phyloP scores from a whole-genome alignment of 208 protist genomes.

The Leishmania amazonensis region DNA sequence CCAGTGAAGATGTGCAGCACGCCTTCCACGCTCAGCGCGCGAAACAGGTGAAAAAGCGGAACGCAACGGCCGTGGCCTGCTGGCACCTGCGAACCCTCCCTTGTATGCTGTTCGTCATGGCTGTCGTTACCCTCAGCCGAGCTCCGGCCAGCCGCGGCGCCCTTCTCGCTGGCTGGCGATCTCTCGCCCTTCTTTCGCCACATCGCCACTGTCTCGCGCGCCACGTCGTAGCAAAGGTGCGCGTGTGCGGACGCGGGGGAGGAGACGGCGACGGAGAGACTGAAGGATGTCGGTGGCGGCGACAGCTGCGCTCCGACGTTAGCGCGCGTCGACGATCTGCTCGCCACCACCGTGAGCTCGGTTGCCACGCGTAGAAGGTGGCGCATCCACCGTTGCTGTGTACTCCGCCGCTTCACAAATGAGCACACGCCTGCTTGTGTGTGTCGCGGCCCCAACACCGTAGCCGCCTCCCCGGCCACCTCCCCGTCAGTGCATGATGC shows the following conservation, averaged over 20 bases:
- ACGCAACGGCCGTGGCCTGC: neutral
- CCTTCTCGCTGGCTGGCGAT: neutral
- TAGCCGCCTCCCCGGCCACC: neutral
- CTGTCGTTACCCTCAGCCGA: neutral
- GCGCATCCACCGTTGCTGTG: neutral
- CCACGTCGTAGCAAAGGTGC: slow-evolving; percentile 21
- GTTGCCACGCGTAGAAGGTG: slow-evolving; percentile 15
- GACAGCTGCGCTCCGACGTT: neutral
- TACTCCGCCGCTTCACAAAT: neutral
- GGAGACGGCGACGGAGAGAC: slow-evolving; percentile 18
- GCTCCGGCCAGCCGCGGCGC: neutral
- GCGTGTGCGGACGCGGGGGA: slow-evolving; percentile 13
- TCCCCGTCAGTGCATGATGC: neutral
- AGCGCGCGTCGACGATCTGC: neutral
- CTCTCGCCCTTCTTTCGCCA: neutral
- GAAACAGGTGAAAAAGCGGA: slow-evolving; percentile 24
- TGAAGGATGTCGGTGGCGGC: slow-evolving; percentile 14
- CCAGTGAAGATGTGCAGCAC: slow-evolving; percentile 11
- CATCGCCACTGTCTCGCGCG: neutral
- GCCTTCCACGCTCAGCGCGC: slow-evolving; percentile 6
- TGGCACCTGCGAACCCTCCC: neutral
- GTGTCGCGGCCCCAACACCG: neutral
- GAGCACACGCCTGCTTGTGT: neutral
- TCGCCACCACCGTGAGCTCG: neutral
- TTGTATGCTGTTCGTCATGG: neutral